phyloP scores from a whole-genome alignment of 208 protist genomes.

The Acanthamoeba healyi region DNA sequence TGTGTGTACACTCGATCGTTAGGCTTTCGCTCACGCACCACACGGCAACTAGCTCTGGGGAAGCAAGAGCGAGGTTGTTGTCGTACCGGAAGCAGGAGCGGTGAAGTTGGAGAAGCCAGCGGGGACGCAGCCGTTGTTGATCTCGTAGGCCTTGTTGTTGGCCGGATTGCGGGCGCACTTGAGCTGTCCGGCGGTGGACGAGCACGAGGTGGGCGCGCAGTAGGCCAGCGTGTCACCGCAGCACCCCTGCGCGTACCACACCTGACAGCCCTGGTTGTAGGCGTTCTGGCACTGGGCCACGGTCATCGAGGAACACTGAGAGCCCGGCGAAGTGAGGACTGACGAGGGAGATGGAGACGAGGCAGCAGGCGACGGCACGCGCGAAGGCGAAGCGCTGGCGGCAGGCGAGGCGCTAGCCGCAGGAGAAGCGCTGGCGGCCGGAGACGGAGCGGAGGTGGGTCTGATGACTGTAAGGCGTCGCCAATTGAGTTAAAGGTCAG shows the following conservation, averaged over 20 bases:
- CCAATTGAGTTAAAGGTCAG: too few species aligned
- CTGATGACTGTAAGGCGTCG: constrained; percentile 11
- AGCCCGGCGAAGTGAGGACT: too few species aligned
- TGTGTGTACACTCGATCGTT: too few species aligned
- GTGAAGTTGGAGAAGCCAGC: constrained; percentile 25
- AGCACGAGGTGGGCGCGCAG: constrained; percentile 32
- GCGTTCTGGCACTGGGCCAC: constrained; percentile 37
- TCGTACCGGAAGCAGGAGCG: background rate
- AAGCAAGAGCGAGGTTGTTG: background rate
- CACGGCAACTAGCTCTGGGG: background rate
- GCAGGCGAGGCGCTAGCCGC: background rate
- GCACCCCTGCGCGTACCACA: constrained; percentile 26
- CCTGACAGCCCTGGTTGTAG: constrained; percentile 33
- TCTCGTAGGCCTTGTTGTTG: constrained; percentile 3
- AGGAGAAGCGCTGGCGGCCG: background rate
- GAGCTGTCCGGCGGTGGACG: background rate
- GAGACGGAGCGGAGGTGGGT: background rate
- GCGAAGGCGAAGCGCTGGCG: background rate
- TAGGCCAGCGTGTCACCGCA: constrained; percentile 22
- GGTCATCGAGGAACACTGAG: background rate
- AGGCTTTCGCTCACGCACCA: too few species aligned
- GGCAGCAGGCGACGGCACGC: background rate
- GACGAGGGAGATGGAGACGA: too few species aligned
- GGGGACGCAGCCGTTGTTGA: background rate
- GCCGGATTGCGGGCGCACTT: constrained; percentile 1